These are phyloP conservation scores for Auricularia heimuer DNA, from an alignment of 768 basidiomycete genomes.

Conservation along the genomic window DNA sequence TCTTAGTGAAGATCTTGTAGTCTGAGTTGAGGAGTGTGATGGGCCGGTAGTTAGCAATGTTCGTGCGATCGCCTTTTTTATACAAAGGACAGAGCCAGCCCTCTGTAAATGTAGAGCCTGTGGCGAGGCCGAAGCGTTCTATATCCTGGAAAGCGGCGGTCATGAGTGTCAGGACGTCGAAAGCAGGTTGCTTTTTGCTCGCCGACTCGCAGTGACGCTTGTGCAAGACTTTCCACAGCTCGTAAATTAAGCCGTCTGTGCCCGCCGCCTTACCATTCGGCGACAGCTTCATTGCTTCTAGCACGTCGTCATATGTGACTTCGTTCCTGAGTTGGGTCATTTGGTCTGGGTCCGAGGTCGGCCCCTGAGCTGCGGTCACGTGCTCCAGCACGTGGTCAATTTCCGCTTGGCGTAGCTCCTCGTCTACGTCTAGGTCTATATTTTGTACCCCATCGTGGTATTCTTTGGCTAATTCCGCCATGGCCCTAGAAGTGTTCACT, in stretches of 20 bases:
- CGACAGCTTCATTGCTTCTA: not conserved
- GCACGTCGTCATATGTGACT: not conserved
- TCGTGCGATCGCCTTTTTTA: conserved; percentile 10
- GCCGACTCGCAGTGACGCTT: not conserved
- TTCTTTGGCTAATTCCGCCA: not conserved
- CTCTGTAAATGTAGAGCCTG: conserved; percentile 13
- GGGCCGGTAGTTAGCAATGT: conserved; percentile 14
- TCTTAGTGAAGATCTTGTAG: conserved; percentile 16
- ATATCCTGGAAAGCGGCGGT: not conserved
- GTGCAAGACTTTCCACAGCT: not conserved
- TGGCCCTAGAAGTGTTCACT: not conserved
- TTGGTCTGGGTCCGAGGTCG: not conserved
- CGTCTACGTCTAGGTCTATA: not conserved
- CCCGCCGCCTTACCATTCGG: not conserved
- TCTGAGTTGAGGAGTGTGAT: conserved; percentile 16
- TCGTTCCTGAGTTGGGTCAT: not conserved
- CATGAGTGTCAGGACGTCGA: not conserved
- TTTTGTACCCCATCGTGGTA: not conserved
- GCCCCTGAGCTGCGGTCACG: not conserved
- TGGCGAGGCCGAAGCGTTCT: not conserved
- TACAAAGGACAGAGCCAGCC: conserved; percentile 14
- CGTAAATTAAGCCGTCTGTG: not conserved
- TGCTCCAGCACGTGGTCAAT: not conserved
- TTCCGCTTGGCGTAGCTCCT: not conserved
- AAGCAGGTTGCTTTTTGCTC: not conserved